These are phyloP conservation scores for Pterocarpus santalinus DNA, from an alignment of 306 rosid species.

Conservation along the genomic window DNA sequence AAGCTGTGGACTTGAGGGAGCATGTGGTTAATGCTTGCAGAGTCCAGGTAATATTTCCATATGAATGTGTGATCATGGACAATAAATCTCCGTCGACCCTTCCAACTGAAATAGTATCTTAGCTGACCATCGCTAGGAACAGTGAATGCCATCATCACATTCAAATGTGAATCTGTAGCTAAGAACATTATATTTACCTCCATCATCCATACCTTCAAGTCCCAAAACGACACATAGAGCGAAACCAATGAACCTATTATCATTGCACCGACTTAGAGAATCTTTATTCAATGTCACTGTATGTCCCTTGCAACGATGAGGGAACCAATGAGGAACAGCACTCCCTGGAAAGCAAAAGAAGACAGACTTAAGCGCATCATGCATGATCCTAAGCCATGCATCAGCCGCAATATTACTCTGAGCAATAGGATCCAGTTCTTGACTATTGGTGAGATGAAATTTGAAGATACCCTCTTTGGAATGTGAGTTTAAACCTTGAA, in stretches of 20 bases:
- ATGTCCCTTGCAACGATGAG: neutral
- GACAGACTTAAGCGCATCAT: conserved; percentile 15
- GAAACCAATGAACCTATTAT: conserved; percentile 12
- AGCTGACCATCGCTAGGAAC: conserved; percentile 19
- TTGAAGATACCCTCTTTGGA: conserved; percentile 13
- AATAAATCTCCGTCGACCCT: neutral
- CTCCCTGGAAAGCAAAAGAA: conserved; percentile 48
- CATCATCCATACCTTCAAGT: conserved; percentile 12
- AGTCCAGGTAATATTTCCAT: conserved; percentile 23
- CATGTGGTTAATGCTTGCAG: neutral
- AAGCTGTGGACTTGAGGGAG: conserved; percentile 17
- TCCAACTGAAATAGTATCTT: conserved; percentile 12
- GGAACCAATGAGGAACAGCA: conserved; percentile 46
- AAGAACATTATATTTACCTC: neutral
- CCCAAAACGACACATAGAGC: conserved; percentile 25
- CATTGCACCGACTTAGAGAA: neutral
- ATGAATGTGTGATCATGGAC: conserved; percentile 36
- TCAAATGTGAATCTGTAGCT: conserved; percentile 31
- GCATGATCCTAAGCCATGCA: conserved; percentile 17
- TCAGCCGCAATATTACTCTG: conserved; percentile 12
- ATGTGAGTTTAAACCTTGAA: conserved; percentile 13
- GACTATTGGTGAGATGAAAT: conserved; percentile 45
- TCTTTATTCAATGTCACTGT: neutral
- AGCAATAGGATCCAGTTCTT: conserved; percentile 32
- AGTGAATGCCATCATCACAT: neutral